These are phyloP conservation scores for Albatrellus sp. DNA, from an alignment of 1,284 basidiomycete species.

Conservation along the genomic window DNA sequence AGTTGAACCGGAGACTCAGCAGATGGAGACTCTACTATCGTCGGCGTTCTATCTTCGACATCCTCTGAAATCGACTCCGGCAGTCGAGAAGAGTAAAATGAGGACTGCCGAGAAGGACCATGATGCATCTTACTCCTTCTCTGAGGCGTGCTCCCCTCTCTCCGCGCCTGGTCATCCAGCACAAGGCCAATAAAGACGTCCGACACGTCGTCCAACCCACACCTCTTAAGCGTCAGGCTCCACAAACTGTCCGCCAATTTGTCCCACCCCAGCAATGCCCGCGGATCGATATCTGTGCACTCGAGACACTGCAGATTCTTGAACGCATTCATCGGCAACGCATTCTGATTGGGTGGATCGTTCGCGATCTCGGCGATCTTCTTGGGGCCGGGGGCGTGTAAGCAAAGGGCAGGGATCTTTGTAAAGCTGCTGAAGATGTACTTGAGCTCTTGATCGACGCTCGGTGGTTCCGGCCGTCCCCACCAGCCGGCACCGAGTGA, in stretches of 20 bases:
- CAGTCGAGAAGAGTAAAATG: constrained; percentile 39
- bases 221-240: constrained; percentile 64
- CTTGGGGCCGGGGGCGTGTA: constrained; percentile 46
- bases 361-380: constrained; percentile 59
- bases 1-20: constrained; percentile 25
- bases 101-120: constrained; percentile 28
- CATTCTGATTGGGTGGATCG: constrained; percentile 64
- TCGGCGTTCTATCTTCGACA: constrained; percentile 23
- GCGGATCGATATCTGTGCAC: constrained; percentile 72
- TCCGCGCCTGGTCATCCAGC: constrained; percentile 55
- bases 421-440: constrained; percentile 83
- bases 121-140: constrained; percentile 34
- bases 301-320: constrained; percentile 70
- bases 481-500: constrained; percentile 66
- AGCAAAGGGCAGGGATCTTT: constrained; percentile 69
- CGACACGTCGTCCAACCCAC: constrained; percentile 74
- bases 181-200: constrained; percentile 73
- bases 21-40: constrained; percentile 15
- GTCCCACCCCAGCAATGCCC: constrained; percentile 80
- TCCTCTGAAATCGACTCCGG: constrained; percentile 52
- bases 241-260: constrained; percentile 57
- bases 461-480: constrained; percentile 42
- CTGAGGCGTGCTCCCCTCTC: constrained; percentile 38
- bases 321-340: constrained; percentile 74
- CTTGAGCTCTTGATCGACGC: constrained; percentile 64